Evolutionary conservation across 805 yeast species (phyloP), one percentile per base, ranked within the genome.

Genomic region (Lipomyces lipofer): DNA sequence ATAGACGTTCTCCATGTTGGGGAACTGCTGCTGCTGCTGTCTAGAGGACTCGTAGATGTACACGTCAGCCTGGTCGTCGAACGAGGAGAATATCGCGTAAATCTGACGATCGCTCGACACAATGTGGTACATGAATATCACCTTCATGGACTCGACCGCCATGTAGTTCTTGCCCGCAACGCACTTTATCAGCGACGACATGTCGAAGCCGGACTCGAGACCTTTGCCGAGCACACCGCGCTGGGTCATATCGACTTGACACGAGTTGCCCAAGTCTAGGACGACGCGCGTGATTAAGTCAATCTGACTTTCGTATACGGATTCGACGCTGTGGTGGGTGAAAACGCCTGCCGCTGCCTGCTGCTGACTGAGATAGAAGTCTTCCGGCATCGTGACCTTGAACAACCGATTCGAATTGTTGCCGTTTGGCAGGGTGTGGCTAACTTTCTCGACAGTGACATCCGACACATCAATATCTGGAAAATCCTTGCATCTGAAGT

Each of bases 171-270:
- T 75, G 12, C 78, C 66, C 4, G 81, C 79, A 4, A 43, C 47
- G 22, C 25, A 44, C 36, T 49, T 46, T 3, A 51, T 33, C 36
- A 71, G 45, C 8, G 54, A 35, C 29, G 54, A 19, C 52, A 79
- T 66, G 12, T 85, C 81, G 69, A 95, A 95, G 0, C 99, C 99
- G 54, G 79, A 78, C 63, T 88, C 90, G 53, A 94, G 72, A 27
- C 97, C 95, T 64, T 79, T 81, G 6, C 97, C 95, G 8, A 95
- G 73, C 0, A 90, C 82, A 7, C 97, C 97, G n/a, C 88, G 79
- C 51, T 79, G 76, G 1, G 81, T 73, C 43, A 85, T 84, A 59
- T 83, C 88, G 59, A 91, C 85, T 13, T 76, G 76, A 19, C 91
- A 86, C 13, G 81, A 75, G 22, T 83, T 75, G 2, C 99, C 98